Percentiles rank a stretch among this genome's conserved stretches.
phyloP scores from a whole-genome alignment of 2,329 filamentous ascomycete genomes.

The Aspergillus unguis region DNA sequence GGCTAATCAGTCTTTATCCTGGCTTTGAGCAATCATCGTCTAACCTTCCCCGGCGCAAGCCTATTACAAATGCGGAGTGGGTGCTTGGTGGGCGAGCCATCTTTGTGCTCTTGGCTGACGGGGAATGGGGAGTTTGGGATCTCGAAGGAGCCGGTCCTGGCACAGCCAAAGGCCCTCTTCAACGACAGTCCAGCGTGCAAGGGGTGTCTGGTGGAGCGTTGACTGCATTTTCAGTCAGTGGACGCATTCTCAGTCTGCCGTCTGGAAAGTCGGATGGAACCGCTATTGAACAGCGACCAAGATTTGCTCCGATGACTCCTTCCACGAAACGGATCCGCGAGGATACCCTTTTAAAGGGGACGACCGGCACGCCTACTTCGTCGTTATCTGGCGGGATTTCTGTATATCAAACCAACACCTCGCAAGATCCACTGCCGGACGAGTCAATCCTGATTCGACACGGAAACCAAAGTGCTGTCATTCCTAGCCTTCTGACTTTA shows the following conservation, averaged over 20 bases:
- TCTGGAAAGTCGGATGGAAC: slow-evolving; percentile 23
- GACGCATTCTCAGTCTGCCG: slow-evolving; percentile 34
- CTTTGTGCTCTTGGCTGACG: slow-evolving; percentile 45
- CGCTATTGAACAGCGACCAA: slow-evolving; percentile 31
- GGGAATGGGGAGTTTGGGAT: slow-evolving; percentile 51
- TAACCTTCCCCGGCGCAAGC: slow-evolving; percentile 37
- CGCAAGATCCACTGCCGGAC: slow-evolving; percentile 37
- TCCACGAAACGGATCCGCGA: slow-evolving; percentile 47
- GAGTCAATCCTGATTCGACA: slow-evolving; percentile 46
- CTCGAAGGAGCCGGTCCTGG: slow-evolving; percentile 45
- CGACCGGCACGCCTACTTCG: slow-evolving; percentile 24
- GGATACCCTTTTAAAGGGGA: slow-evolving; percentile 43
- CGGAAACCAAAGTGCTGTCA: slow-evolving; percentile 39
- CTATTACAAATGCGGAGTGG: slow-evolving; percentile 46
- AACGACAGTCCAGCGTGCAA: slow-evolving; percentile 37
- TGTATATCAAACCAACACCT: slow-evolving; percentile 37
- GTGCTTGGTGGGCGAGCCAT: slow-evolving; percentile 44
- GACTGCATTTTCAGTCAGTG: slow-evolving; percentile 42
- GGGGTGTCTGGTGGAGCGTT: slow-evolving; percentile 41
- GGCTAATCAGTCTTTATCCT: slow-evolving; percentile 44
- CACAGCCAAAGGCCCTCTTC: slow-evolving; percentile 37
- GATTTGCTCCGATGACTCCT: slow-evolving; percentile 47
- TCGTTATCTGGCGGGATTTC: slow-evolving; percentile 42
- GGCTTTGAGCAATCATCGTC: slow-evolving; percentile 36
- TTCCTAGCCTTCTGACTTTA: slow-evolving; percentile 43